These are phyloP conservation scores for Erysimum pusillum DNA, from an alignment of 441 rosid species.

Conservation along the genomic window DNA sequence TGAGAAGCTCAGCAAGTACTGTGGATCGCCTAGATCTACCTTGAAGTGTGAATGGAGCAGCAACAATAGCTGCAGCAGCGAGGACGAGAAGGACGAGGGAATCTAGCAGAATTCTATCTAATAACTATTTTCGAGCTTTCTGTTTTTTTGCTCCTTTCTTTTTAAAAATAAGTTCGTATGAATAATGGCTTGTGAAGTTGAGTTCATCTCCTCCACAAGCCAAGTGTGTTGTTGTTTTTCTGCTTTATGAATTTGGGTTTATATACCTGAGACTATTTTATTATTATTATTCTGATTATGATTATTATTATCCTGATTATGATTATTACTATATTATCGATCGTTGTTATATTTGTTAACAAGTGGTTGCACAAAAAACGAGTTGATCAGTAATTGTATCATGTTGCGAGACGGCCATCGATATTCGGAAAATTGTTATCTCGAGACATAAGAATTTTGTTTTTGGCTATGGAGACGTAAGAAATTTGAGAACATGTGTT, in stretches of 20 bases:
- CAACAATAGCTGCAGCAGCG: constrained; percentile 51
- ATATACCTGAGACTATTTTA: constrained; percentile 3
- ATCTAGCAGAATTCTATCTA: too few relatives aligned
- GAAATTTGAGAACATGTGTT: too few relatives aligned
- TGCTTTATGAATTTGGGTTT: constrained; percentile 8
- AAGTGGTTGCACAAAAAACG: too few relatives aligned
- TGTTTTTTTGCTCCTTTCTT: not conserved
- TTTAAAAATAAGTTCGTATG: too few relatives aligned
- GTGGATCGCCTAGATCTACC: constrained; percentile 62
- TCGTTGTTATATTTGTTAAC: too few relatives aligned
- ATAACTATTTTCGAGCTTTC: too few relatives aligned
- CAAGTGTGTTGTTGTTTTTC: constrained; percentile 13
- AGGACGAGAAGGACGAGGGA: constrained; percentile 61
- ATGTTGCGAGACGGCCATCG: too few relatives aligned
- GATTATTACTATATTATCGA: not conserved
- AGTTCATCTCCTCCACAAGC: constrained; percentile 27
- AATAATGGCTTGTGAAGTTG: constrained; percentile 40
- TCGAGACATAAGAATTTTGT: too few relatives aligned
- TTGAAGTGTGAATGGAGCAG: constrained; percentile 63
- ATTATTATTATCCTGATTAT: not conserved
- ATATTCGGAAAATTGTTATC: too few relatives aligned
- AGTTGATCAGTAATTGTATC: too few relatives aligned
- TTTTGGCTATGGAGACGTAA: too few relatives aligned
- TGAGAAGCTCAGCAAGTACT: constrained; percentile 49
- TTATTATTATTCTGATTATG: not conserved